Percentiles rank a stretch among this genome's conserved stretches.
phyloP scores from a whole-genome alignment of 2,329 filamentous ascomycete species.

The Penicillium decumbens region DNA sequence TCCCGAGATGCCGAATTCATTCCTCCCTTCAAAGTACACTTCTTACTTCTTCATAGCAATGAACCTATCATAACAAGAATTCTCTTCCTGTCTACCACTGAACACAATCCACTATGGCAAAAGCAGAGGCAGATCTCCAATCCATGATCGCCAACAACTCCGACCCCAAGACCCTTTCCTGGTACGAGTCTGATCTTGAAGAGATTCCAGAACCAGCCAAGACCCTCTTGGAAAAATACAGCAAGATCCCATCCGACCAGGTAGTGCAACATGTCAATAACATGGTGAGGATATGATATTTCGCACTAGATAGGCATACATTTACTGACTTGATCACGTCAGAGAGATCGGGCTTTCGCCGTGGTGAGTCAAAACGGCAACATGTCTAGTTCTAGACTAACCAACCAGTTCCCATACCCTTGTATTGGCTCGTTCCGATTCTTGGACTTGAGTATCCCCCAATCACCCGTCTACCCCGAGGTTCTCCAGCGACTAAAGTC shows the following conservation, averaged over 20 bases:
- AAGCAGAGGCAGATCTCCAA: constrained; percentile 10
- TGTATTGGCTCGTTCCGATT: constrained; percentile 24
- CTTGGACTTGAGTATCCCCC: constrained; percentile 20
- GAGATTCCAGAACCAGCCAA: constrained; percentile 17
- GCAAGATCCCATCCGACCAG: constrained; percentile 11
- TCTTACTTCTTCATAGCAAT: neutral
- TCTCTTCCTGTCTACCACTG: neutral
- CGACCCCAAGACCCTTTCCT: constrained; percentile 12
- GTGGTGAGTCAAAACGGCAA: constrained; percentile 8
- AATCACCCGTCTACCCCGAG: constrained; percentile 19
- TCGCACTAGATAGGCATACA: neutral
- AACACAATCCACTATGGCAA: constrained; percentile 5
- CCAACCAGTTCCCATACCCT: constrained; percentile 21
- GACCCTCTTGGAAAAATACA: constrained; percentile 18
- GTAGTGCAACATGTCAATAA: constrained; percentile 18
- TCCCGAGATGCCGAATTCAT: neutral
- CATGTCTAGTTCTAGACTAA: neutral
- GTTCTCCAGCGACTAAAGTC: constrained; percentile 19
- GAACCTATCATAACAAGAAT: neutral
- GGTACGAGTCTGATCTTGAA: constrained; percentile 13
- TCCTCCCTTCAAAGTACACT: neutral
- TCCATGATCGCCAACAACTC: constrained; percentile 11
- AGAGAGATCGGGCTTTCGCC: constrained; percentile 20
- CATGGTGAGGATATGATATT: constrained; percentile 9
- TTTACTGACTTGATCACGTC: neutral